Conservation (phyloP, 305 asterid species). For the Ilex paraguariensis region DNA sequence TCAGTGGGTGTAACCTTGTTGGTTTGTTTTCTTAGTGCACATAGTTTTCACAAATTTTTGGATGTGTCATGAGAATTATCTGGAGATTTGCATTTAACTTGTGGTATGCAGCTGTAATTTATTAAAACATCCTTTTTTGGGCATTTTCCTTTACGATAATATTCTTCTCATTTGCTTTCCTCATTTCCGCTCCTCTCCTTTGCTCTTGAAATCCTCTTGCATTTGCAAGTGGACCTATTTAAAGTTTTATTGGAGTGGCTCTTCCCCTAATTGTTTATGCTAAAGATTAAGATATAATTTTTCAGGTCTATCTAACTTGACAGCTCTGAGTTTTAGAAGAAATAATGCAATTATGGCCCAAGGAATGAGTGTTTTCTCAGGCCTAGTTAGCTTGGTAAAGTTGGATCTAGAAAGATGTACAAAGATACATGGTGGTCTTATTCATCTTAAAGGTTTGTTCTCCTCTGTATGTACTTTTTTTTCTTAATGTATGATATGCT, state of each 20-base stretch:
- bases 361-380: constrained; percentile 63
- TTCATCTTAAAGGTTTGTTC: constrained; percentile 67
- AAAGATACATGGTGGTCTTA: constrained; percentile 77
- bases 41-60: too few relatives aligned
- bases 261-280: too few relatives aligned
- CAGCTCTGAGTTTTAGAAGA: constrained; percentile 64
- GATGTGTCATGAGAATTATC: neutral
- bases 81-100: neutral
- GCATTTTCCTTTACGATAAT: neutral
- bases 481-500: neutral
- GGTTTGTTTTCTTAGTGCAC: too few relatives aligned
- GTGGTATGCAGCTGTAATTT: neutral
- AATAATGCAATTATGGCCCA: constrained; percentile 68
- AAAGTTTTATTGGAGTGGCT: neutral
- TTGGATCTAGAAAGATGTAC: constrained; percentile 96
- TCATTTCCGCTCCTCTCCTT: too few relatives aligned
- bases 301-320: constrained; percentile 74
- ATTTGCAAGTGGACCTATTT: neutral
- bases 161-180: too few relatives aligned
- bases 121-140: neutral
- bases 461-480: neutral
- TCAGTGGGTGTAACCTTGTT: neutral
- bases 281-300: constrained; percentile 1
- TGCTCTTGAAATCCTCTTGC: neutral
- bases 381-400: constrained; percentile 62